Evolutionary conservation across 1,284 basidiomycete genomes (phyloP).

Genomic region (Termitomyces sp.): DNA sequence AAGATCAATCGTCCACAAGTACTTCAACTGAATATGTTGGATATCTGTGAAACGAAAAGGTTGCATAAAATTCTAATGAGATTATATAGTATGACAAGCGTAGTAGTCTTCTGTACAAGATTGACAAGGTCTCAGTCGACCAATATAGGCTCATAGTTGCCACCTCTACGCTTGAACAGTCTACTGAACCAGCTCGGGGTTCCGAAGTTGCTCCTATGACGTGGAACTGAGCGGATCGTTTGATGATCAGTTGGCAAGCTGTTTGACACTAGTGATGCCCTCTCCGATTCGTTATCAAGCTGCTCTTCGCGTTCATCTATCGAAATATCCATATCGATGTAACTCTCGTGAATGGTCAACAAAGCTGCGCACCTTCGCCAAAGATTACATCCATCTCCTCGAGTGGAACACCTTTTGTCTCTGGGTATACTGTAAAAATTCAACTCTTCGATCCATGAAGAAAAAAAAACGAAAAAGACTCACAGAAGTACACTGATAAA

Average conservation of each 20-base stretch:
- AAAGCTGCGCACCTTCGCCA: conserved; percentile 56
- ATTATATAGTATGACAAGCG: not conserved
- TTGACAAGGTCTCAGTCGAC: conserved; percentile 5
- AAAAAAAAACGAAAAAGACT: conserved; percentile 18
- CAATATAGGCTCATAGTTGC: conserved; percentile 50
- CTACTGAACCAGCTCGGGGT: conserved; percentile 45
- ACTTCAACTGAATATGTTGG: too few relatives aligned
- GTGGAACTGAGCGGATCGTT: conserved; percentile 23
- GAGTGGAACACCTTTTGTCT: conserved; percentile 74
- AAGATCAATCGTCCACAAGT: not conserved
- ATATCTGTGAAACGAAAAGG: not conserved
- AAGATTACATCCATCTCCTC: conserved; percentile 84
- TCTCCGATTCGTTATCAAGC: conserved; percentile 69
- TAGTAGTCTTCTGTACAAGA: not conserved
- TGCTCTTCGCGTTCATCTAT: conserved; percentile 56
- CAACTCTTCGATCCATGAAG: conserved; percentile 2
- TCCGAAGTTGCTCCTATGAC: conserved; percentile 22
- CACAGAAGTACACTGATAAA: conserved; percentile 67
- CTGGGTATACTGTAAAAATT: conserved; percentile 63
- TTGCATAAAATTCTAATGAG: not conserved
- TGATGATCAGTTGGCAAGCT: conserved; percentile 33
- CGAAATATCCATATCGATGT: conserved; percentile 17
- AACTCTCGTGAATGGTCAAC: not conserved
- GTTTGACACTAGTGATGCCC: conserved; percentile 18
- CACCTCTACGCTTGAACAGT: conserved; percentile 40